Evolutionary conservation across 2,329 filamentous ascomycete genomes (phyloP).

Genomic region (Magnaporthiopsis incrustans): DNA sequence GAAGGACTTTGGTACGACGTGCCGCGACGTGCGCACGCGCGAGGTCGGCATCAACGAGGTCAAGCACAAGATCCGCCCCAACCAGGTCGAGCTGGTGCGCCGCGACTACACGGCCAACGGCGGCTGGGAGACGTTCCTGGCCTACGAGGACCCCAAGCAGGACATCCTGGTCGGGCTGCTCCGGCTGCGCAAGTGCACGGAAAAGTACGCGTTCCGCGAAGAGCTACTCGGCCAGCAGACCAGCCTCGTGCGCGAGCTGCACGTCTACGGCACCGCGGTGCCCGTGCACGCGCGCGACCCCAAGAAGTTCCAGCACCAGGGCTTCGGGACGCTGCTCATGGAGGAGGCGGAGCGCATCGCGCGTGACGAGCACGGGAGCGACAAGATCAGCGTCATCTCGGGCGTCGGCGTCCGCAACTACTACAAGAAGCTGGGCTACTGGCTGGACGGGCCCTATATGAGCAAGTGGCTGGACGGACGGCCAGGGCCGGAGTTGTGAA

Average conservation of each 20-base stretch:
- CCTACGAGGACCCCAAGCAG: conserved; percentile 97
- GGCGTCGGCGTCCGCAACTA: conserved; percentile 94
- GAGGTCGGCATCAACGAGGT: conserved; percentile 99
- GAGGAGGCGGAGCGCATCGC: conserved; percentile 96
- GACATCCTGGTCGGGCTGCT: conserved; percentile 92
- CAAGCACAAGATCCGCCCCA: conserved; percentile 95
- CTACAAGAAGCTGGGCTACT: conserved; percentile 88
- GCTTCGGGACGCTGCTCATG: conserved; percentile 93
- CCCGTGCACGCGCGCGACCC: conserved; percentile 93
- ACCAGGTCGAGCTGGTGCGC: conserved; percentile 89
- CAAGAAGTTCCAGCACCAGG: conserved; percentile 96
- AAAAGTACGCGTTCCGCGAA: conserved; percentile 81
- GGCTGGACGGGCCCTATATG: conserved; percentile 85
- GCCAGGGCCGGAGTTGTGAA: conserved; percentile 14
- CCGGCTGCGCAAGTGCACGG: conserved; percentile 80
- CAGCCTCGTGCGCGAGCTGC: conserved; percentile 85
- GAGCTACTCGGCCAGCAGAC: conserved; percentile 82
- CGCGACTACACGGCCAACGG: conserved; percentile 92
- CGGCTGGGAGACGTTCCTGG: conserved; percentile 97
- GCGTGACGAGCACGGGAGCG: conserved; percentile 84
- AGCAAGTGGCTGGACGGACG: conserved; percentile 54
- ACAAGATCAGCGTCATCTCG: conserved; percentile 96
- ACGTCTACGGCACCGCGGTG: conserved; percentile 96
- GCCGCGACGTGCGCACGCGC: conserved; percentile 89
- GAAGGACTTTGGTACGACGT: conserved; percentile 98